Base-by-base conservation (phyloP, 306 rosid genomes). In the Albizia julibrissin region DNA sequence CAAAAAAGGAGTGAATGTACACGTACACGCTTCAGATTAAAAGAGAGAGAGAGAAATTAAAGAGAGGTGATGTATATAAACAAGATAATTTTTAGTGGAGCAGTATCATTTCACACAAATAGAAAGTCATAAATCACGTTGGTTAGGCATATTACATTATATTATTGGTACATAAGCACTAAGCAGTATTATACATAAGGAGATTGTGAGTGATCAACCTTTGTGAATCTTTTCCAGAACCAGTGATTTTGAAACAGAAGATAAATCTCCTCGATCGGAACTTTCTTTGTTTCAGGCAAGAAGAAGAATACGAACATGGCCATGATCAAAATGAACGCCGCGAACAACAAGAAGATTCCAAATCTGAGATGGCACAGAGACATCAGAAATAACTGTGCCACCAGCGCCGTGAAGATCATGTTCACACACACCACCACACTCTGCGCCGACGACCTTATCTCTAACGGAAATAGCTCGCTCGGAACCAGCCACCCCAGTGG, bases 401-500 rank as follows among this genome's bases (percentile, higher is more conserved):
- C 90, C 79, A 94, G 14, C 0, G 97, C 97, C 0, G 95, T 94
- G 90, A 92, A 90, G 69, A 92, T 67, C 84, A 94, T 91, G 88
- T 94, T 92, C 74, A 94, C 95, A 72, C 97, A 89, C 83, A 94
- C 91, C 67, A 92, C 95, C 22, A 92, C 76, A 72, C 97, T 94
- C 74, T 90, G 97, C 33, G 94, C 98, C 0, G 98, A 92, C 14
- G 98, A 90, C 67, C 98, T 89, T 42, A 90, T 90, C 81, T 94
- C 97, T 79, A 94, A 77, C 22, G 98, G 98, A 68, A 94, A 94
- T 2, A 94, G 76, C 90, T 94, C 98, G 74, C 97, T 92, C 0
- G 98, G 94, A 70, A 94, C 98, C 29, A 94, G 84, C 97, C 98
- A 94, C 14, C 88, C 93, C 37, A 94, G 80, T 5, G 98, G 97